Base-by-base conservation (phyloP, 2,329 filamentous ascomycete genomes). In the Monosporascus sp. region DNA sequence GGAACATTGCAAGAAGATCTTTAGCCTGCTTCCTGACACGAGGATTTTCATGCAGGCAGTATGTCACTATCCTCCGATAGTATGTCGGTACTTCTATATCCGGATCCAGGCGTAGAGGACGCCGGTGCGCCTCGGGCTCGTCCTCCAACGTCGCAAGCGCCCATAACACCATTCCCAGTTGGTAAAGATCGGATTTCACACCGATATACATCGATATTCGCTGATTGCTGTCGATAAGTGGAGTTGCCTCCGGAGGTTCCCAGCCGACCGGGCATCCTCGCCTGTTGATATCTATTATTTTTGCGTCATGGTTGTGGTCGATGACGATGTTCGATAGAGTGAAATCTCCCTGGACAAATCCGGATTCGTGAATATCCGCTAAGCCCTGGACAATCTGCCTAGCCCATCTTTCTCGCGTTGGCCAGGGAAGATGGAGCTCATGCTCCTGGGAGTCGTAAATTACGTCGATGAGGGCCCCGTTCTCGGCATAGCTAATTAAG, bases 231-330 rank as follows among this genome's bases (percentile, higher is more conserved):
- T 93, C 86, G 56, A 97, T 91, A 52, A 97, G 83, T 6, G 83
- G 81, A 17, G 86, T 87, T 52, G 95, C 88, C 72, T 99, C 94
- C 5, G 94, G 94, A 3, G 94, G 92, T 62, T 99, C 94, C 94
- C 94, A 99, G 24, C 93, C 93, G 5, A 97, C 89, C 0, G 94
- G 94, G 64, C 94, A 99, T n/a, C 94, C 94, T 63, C 94, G 81
- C 52, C 94, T 82, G 73, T 99, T 99, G 74, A 99, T 97, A 70
- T 99, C 94, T 66, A 99, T 99, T 60, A 99, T 97, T 65, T 95
- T 93, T 8, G 93, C 94, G 65, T 97, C 81, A 65, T 91, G 86
- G 44, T 88, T 73, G 14, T 80, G 79, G 68, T 97, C 91, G 64
- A 99, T 88, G 56, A 99, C 94, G 59, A 99, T 96, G 67, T 99